These are phyloP conservation scores for Grosmannia penicillata DNA, from an alignment of 2,329 filamentous ascomycete genomes.

Conservation along the genomic window DNA sequence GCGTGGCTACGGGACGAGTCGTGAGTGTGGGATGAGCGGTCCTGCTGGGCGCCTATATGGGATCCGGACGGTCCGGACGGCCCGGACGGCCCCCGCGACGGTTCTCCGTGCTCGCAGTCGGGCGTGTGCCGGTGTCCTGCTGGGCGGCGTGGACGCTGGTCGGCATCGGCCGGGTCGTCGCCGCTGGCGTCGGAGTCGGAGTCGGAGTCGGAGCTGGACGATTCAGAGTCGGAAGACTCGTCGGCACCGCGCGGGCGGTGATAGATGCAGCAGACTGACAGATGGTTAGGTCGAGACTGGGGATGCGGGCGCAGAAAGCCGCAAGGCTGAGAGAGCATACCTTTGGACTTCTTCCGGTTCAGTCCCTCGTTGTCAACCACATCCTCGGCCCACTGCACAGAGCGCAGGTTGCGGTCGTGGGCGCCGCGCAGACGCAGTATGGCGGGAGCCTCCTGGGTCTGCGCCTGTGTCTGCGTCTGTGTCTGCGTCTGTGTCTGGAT, in stretches of 20 bases:
- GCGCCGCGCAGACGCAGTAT: constrained; percentile 39
- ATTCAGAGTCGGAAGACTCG: constrained; percentile 63
- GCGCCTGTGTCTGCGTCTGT: neutral
- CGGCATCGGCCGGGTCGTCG: constrained; percentile 15
- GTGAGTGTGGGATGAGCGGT: too few species aligned
- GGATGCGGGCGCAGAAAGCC: too few species aligned
- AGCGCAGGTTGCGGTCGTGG: constrained; percentile 31
- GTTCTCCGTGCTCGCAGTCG: constrained; percentile 18
- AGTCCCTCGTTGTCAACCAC: constrained; percentile 93
- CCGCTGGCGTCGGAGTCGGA: constrained; percentile 33
- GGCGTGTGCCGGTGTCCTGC: constrained; percentile 17
- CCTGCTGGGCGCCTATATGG: too few species aligned
- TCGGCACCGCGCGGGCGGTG: constrained; percentile 69
- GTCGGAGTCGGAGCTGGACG: constrained; percentile 35
- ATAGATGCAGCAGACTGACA: constrained; percentile 96
- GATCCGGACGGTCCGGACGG: too few species aligned
- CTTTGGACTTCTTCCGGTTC: constrained; percentile 88
- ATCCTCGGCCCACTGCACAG: constrained; percentile 83
- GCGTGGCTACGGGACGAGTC: constrained; percentile 10
- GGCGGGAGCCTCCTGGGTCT: constrained; percentile 10
- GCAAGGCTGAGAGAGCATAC: constrained; percentile 25
- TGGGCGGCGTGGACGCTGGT: constrained; percentile 13
- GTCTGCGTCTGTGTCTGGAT: too few species aligned
- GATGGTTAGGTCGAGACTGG: too few species aligned
- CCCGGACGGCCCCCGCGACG: too few species aligned